A percentile compares a stretch with the other conserved stretches of the same genome.
Conservation (phyloP, 202 grass and related monocot species). For the Elaeis oleifera region DNA sequence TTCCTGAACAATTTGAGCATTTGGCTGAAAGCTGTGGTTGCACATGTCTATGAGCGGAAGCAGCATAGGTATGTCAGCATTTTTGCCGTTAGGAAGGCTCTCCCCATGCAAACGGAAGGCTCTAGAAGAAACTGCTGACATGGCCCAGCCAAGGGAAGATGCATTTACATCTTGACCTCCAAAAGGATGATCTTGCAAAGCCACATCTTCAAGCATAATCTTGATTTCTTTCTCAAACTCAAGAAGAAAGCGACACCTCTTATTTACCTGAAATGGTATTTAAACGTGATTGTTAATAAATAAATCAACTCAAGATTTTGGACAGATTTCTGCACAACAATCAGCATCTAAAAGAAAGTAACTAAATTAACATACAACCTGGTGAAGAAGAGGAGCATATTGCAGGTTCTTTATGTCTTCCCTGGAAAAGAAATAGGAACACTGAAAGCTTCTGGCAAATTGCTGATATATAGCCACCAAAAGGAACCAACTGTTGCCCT, state of each 20-base stretch:
- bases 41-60: conserved; percentile 97
- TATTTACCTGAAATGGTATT: conserved; percentile 61
- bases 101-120: conserved; percentile 79
- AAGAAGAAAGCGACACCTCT: conserved; percentile 79
- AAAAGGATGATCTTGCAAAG: conserved; percentile 55
- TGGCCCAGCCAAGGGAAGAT: conserved; percentile 89
- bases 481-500: conserved; percentile 53
- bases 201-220: conserved; percentile 27
- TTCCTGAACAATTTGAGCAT: conserved; percentile 77
- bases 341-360: no score
- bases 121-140: conserved; percentile 81
- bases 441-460: conserved; percentile 66
- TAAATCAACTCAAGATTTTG: no score
- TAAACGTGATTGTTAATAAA: not conserved
- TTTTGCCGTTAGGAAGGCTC: conserved; percentile 19
- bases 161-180: conserved; percentile 71
- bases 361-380: conserved; percentile 33
- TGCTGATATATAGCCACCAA: conserved; percentile 93
- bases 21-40: conserved; percentile 83
- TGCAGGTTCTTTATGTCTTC: conserved; percentile 85
- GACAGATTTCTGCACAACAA: no score
- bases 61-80: conserved; percentile 60
- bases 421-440: conserved; percentile 64
- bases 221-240: conserved; percentile 66
- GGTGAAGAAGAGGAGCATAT: conserved; percentile 72